These are phyloP conservation scores for Ceratobasidium sp. DNA, from an alignment of 1,284 basidiomycete genomes.

Conservation along the genomic window DNA sequence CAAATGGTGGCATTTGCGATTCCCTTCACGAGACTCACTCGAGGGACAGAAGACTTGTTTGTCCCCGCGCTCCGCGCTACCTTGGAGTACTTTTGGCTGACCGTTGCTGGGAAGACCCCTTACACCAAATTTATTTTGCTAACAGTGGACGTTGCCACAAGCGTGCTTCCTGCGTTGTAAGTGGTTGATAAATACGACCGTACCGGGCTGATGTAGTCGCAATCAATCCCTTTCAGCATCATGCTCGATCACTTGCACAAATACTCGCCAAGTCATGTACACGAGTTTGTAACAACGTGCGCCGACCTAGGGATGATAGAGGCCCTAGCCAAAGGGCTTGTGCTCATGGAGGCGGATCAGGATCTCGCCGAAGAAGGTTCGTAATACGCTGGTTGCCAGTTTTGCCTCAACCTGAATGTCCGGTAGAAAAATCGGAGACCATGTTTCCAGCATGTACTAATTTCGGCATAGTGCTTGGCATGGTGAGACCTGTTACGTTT, in stretches of 20 bases:
- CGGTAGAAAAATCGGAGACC: background rate
- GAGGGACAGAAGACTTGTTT: background rate
- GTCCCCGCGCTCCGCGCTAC: background rate
- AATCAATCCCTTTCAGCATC: background rate
- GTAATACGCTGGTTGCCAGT: background rate
- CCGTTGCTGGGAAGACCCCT: background rate
- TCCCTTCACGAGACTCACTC: background rate
- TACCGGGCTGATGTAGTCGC: background rate
- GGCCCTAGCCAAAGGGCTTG: background rate
- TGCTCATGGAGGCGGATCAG: background rate
- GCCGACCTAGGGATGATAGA: background rate
- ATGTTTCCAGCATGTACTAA: background rate
- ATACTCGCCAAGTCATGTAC: too few relatives aligned
- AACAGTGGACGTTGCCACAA: background rate
- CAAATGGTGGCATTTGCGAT: background rate
- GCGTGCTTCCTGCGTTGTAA: background rate
- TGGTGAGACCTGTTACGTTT: too few relatives aligned
- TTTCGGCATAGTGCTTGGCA: background rate
- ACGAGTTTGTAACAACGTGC: too few relatives aligned
- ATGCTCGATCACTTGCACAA: conserved; percentile 10
- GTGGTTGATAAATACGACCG: background rate
- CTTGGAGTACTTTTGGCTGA: conserved; percentile 13
- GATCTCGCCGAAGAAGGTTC: background rate
- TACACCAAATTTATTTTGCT: too few relatives aligned
- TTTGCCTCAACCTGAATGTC: background rate